Conservation (phyloP, 2,329 filamentous ascomycete genomes). For the Colletotrichum costaricense region DNA sequence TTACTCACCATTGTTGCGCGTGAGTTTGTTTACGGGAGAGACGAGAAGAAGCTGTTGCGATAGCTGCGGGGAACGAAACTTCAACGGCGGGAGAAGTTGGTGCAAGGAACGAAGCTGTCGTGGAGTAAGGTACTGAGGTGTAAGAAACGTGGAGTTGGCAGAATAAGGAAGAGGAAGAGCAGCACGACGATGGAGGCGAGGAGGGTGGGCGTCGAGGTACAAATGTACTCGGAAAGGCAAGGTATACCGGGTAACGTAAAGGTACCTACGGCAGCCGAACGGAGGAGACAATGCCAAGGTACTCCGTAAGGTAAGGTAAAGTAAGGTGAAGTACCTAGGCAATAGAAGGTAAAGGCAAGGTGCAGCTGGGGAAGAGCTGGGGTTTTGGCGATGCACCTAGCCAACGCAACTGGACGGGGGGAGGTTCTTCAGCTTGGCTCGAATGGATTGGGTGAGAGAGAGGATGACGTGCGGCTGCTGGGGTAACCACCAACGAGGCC, state of each 20-base stretch:
- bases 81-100: not conserved
- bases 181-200: not conserved
- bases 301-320: not conserved
- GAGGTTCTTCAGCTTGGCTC: not conserved
- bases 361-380: not conserved
- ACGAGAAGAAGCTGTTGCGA: not conserved
- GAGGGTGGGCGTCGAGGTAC: not conserved
- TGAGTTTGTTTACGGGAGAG: not conserved
- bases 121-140: not conserved
- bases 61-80: not conserved
- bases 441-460: not conserved
- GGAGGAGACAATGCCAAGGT: not conserved
- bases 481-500: slow-evolving; percentile 15
- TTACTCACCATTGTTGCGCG: slow-evolving; percentile 14
- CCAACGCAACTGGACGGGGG: not conserved
- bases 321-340: too few species aligned
- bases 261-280: not conserved
- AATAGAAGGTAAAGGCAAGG: not conserved
- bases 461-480: slow-evolving; percentile 34
- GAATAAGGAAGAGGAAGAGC: not conserved
- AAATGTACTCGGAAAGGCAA: not conserved
- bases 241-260: not conserved
- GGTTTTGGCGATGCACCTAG: slow-evolving; percentile 2
- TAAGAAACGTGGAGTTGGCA: not conserved
- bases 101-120: not conserved